Base-by-base conservation (phyloP, 345 rosid genomes). In the Angophora floribunda region DNA sequence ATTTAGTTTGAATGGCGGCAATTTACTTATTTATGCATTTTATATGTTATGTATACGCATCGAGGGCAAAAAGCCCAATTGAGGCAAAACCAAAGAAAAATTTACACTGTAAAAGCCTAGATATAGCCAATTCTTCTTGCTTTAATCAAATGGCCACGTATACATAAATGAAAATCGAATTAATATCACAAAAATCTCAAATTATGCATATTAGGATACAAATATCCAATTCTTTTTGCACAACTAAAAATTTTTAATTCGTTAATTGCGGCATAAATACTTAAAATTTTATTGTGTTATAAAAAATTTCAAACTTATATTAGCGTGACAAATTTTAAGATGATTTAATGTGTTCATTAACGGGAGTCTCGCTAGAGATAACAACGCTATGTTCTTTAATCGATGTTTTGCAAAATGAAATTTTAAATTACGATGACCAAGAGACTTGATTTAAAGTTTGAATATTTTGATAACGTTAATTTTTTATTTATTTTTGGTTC, bases 181-280 rank as follows among this genome's bases (percentile, higher is more conserved):
- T 9, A 6, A 55, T 4, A 55, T 28, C 1, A 55, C 24, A 55
- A 55, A 55, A 55, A 55, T 55, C 13, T 4, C 28, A 22, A 21
- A 55, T 6, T 12, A 55, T 21, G 21, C 12, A 28, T 55, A 55
- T 9, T 55, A 12, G 1, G 0, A 55, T 55, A 55, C 24, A 55
- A 55, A 55, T 55, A 55, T 22, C 22, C 2, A 22, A 55, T 8
- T 9, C 9, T 55, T 55, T 3, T 10, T 0, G 0, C 4, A 12
- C 0, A 1, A 0, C 1, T 55, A 21, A 3, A 55, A 8, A 22
- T 55, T 55, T 22, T 22, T 21, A 55, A 55, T 55, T 22, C 21
- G 28, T 3, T 2, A 2, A 22, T 55, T 22, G 61, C 17, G 24
- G 0, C 0, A 2, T 0, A 55, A 55, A 9, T 28, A 4, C 24